These are phyloP conservation scores for Thermochaetoides dissita DNA, from an alignment of 2,329 filamentous ascomycete genomes.

Conservation along the genomic window DNA sequence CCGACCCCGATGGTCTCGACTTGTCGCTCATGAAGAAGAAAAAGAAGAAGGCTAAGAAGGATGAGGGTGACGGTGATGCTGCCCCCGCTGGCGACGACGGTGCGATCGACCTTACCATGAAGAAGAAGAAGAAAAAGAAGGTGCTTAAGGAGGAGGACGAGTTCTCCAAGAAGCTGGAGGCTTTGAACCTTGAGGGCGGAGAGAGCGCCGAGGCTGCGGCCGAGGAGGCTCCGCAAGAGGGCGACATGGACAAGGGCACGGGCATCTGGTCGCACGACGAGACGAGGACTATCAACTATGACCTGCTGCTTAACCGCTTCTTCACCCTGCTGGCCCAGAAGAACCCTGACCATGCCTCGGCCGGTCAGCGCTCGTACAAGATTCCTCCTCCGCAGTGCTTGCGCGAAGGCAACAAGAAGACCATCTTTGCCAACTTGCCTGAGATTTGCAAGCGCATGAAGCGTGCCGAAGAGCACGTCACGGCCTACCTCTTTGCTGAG, in stretches of 20 bases:
- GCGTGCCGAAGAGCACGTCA: constrained; percentile 94
- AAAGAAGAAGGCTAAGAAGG: constrained; percentile 51
- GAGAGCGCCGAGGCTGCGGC: constrained; percentile 40
- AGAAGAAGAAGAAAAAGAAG: constrained; percentile 78
- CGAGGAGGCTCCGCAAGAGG: constrained; percentile 44
- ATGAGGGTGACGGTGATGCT: constrained; percentile 30
- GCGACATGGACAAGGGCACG: constrained; percentile 75
- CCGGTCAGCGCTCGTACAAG: constrained; percentile 91
- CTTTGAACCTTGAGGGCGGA: constrained; percentile 31
- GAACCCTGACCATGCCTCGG: constrained; percentile 88
- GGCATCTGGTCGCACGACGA: constrained; percentile 82
- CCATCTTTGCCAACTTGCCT: constrained; percentile 96
- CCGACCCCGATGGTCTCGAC: constrained; percentile 42
- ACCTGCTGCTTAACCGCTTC: constrained; percentile 76
- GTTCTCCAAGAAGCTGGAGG: constrained; percentile 20
- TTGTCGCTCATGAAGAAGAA: constrained; percentile 58
- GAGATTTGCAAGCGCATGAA: constrained; percentile 99
- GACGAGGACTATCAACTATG: constrained; percentile 66
- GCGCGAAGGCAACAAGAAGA: constrained; percentile 99
- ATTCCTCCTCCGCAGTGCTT: constrained; percentile 97
- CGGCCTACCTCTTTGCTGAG: constrained; percentile 91
- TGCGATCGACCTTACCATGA: constrained; percentile 33
- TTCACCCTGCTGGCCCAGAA: constrained; percentile 88
- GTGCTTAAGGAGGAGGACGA: constrained; percentile 29
- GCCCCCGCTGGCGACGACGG: constrained; percentile 35